Base-by-base conservation (phyloP, 345 rosid genomes). In the Syzygium grande region DNA sequence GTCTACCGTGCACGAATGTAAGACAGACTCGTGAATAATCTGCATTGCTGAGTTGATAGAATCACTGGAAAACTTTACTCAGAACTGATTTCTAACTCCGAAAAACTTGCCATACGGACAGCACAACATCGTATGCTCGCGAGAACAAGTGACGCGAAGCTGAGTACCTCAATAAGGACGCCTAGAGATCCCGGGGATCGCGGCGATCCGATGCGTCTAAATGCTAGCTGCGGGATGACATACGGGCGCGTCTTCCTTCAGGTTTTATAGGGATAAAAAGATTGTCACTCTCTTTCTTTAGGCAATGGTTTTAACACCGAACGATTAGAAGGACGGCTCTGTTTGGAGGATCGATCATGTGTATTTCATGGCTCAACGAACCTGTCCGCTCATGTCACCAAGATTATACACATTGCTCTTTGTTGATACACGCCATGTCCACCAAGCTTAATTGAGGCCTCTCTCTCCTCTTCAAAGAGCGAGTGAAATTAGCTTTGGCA, bases 281-380 rank as follows among this genome's bases (percentile, higher is more conserved):
- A 68, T 22, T 7, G 23, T 9, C 43, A 2, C n/a, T n/a, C 53
- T 83, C 68, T 84, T 63, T 27, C 21, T 30, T n/a, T n/a, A 15
- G 46, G 46, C 52, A 46, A 52, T 12, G 27, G 63, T n/a, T 22
- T 49, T 21, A 41, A 22, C n/a, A 27, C 38, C 29, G 41, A 11
- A 41, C 38, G 30, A 30, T 52, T 77, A 43, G 53, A 23, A 4
- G 78, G 43, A 59, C 56, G 51, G 78, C 86, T 87, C 38, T 79
- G 68, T 17, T 29, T 87, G 93, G 92, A 88, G 89, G 95, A 90
- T 91, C 85, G 53, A 88, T 91, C 95, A 93, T 93, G 91, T 88
- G 84, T 85, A 85, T 90, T 89, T 87, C 92, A 87, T 92, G 93
- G 85, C 63, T 89, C 91, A 92, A 92, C 95, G 86, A 92, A 91